Evolutionary conservation across 73 alveolate genomes (phyloP), one percentile per base, ranked within the genome.

Genomic region (Paramecium primaurelia): DNA sequence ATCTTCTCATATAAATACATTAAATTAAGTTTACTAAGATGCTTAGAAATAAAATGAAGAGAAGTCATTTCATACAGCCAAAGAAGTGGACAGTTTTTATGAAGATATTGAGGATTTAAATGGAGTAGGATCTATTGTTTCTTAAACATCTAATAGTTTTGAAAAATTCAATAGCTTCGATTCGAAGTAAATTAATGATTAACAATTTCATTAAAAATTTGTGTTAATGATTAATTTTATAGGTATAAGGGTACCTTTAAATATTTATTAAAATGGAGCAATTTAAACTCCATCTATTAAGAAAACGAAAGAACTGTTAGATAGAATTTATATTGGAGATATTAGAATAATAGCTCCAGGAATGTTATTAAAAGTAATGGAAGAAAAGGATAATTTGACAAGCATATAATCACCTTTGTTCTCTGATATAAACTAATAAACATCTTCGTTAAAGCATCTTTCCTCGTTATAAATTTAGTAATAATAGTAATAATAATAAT

Each of bases 31-130:
- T 3, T 42, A 44, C 10, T 25, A 80, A 25, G 47, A 80, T 11
- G 14, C 28, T 20, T 28, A 80, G 26, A 40, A 40, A 45, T 0
- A 9, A 14, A 49, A 80, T 25, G 75, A 44, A 16, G 91, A 80
- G 9, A 26, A 40, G 18, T 73, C 87, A 36, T 73, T 73, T 42
- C 71, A 45, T 18, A 80, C 91, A 11, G 91, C 75, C 4, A 80
- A 49, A 80, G 91, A 11, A 26, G 58, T 80, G 8, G 91, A 80
- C 38, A 80, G 91, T 80, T 80, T 80, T 80, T 22, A 25, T 25
- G 58, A 44, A 20, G 91, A 80, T 25, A 32, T 80, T 8, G 34
- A 47, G 11, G 91, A 80, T 80, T 47, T 80, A n/a, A 18, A 80
- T 22, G 77, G 34, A 80, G 75, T 38, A 12, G 58, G 58, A 44